Evolutionary conservation across 192 early-diverging fungal species (phyloP), one percentile per base, ranked within the genome.

Genomic region (Backusella australiensis): DNA sequence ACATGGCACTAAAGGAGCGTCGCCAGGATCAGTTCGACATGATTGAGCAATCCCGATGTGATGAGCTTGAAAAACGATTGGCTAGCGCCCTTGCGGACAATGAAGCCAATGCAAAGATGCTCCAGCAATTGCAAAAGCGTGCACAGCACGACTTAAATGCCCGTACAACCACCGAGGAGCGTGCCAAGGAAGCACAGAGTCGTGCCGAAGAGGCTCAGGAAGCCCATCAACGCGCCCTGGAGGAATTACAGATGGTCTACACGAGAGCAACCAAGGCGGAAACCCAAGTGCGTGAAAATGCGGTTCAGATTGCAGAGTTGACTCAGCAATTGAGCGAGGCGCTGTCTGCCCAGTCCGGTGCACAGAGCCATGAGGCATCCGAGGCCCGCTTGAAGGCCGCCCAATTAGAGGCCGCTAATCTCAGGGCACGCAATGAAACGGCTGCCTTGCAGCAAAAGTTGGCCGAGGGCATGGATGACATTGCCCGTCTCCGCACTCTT

Each of bases 171-270:
- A 86, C 89, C 0, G 87, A 90, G 73, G 84, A 80, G 32, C 81
- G 87, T 26, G 83, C 82, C 11, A 77, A 81, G 34, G 83, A 85
- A 66, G 87, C 89, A 6, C 84, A 85, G 17, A 75, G 81, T 34
- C 81, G 86, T 26, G 89, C 89, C 0, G 85, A 88, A 69, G 85
- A 86, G 56, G 85, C 87, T 4, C 86, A 88, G 63, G 68, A 86
- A 38, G 87, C 89, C 5, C 86, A 90, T 17, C 84, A 85, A 1
- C 76, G 81, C 9, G 86, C 81, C 29, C 73, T 90, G 53, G 80
- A 83, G 12, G 87, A 90, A 44, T 41, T 88, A 5, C 75, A 80
- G 2, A 80, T 70, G 8, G 36, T 87, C 26, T 86, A 87, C 72
- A 82, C 82, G 11, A 77, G 86, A 21, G 83, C 87, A 3, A 85